phyloP scores from a whole-genome alignment of 164 flowering plant genomes.

The Berberis thunbergii region DNA sequence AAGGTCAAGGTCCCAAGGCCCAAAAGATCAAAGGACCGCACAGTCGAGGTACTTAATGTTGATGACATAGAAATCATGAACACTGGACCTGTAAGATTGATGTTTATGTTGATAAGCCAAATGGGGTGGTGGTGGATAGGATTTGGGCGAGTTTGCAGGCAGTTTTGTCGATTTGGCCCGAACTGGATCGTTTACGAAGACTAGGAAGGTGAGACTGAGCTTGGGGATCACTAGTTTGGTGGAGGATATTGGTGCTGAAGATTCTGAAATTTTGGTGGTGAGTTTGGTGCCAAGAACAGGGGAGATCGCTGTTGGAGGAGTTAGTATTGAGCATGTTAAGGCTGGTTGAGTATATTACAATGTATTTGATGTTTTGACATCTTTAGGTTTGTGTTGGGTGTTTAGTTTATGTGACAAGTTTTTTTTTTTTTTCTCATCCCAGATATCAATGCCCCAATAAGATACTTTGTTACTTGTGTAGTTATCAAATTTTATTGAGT shows the following conservation, averaged over 20 bases:
- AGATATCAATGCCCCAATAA: no score
- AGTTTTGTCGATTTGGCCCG: neutral
- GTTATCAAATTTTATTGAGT: no score
- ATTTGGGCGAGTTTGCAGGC: neutral
- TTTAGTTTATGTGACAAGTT: no score
- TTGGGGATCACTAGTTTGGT: slow-evolving; percentile 4
- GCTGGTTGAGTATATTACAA: neutral
- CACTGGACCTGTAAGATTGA: slow-evolving; percentile 2
- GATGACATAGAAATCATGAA: slow-evolving; percentile 2
- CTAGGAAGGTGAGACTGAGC: neutral
- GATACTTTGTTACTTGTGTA: no score
- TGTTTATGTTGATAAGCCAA: slow-evolving; percentile 6
- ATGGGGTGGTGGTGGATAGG: neutral
- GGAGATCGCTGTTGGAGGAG: neutral
- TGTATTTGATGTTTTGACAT: no score
- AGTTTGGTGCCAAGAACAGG: slow-evolving; percentile 9
- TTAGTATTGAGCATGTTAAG: neutral
- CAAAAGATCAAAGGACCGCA: neutral
- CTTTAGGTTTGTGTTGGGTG: no score
- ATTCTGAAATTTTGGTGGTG: slow-evolving; percentile 2
- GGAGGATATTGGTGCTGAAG: slow-evolving; percentile 7
- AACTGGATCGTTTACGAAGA: neutral
- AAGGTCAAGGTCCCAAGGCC: slow-evolving; percentile 9
- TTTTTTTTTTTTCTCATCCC: no score
- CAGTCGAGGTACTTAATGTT: neutral